Base-by-base conservation (phyloP, 2,329 filamentous ascomycete genomes). In the Diaporthe humulicola region DNA sequence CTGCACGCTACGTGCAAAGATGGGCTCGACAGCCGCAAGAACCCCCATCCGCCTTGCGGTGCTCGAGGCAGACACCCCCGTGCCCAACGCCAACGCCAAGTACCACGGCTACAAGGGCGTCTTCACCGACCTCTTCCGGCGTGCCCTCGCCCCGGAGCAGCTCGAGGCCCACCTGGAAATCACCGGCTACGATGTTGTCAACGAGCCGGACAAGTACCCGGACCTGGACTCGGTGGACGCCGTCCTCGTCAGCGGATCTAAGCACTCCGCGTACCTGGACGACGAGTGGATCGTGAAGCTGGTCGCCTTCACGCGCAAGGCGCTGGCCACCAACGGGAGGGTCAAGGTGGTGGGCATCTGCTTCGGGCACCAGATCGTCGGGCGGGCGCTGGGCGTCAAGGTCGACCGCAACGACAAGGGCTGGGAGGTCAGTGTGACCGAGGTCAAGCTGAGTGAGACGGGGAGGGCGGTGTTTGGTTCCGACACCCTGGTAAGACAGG, bases 321-420 rank as follows among this genome's bases (percentile, higher is more conserved):
- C 78, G 1, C 78, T 84, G 8, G 86, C 93, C 4, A 87, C 94
- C 45, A 86, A 87, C 17, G 89, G 93, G 77, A 86, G 91, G 0
- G 90, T 97, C 10, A 89, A 91, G 48, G 84, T 96, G n/a, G 87
- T 98, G 22, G 95, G 95, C 15, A 89, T 97, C 22, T 98, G 95
- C 84, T 98, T 96, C 82, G 95, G 95, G 7, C 95, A 97, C 82
- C 95, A 98, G 85, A 95, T 98, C 79, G 85, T 97, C 57, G 94
- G 90, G 1, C 88, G 95, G 70, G 94, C 94, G 1, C 81, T 96
- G 78, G 94, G 91, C 4, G 89, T 85, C 28, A 89, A 90, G 78
- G 93, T 97, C 3, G 92, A 88, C 48, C 86, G 91, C 71, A 94
- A 90, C 81, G 88, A 91, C 33, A 83, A 85, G 28, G 95, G 94